A percentile compares a stretch with the other conserved stretches of the same genome.
These are phyloP conservation scores for Leccinum insigne DNA, from an alignment of 1,284 basidiomycete species.

Conservation along the genomic window DNA sequence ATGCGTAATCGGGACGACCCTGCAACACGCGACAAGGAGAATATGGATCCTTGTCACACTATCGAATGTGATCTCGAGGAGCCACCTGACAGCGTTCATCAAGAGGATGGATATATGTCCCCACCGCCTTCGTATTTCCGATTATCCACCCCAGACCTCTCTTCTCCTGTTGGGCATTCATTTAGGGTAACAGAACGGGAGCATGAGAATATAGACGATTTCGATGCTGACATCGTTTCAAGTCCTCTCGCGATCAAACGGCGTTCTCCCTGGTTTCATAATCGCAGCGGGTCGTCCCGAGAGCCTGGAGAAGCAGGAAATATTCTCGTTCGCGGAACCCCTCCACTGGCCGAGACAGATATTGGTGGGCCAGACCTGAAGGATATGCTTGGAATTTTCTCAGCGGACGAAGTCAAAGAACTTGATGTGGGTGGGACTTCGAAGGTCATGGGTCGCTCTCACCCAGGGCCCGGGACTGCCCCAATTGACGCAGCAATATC, in stretches of 20 bases:
- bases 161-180: conserved; percentile 50
- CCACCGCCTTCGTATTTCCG: conserved; percentile 55
- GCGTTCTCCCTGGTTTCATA: conserved; percentile 20
- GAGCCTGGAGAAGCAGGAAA: conserved; percentile 11
- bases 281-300: conserved; percentile 8
- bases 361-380: conserved; percentile 46
- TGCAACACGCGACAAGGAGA: conserved; percentile 37
- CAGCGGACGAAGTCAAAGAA: conserved; percentile 51
- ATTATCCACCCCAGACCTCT: conserved; percentile 57
- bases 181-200: conserved; percentile 14
- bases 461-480: neutral
- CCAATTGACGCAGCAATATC: conserved; percentile 4
- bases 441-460: neutral
- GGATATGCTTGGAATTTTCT: conserved; percentile 43
- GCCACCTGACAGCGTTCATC: conserved; percentile 40
- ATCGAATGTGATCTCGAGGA: conserved; percentile 31
- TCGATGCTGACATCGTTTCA: conserved; percentile 59
- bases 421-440: conserved; percentile 26
- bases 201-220: conserved; percentile 37
- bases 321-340: conserved; percentile 41
- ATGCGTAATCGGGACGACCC: conserved; percentile 47
- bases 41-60: conserved; percentile 38
- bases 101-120: conserved; percentile 79
- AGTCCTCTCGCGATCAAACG: conserved; percentile 50
- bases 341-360: conserved; percentile 21